Evolutionary conservation across 1,284 basidiomycete species (phyloP).

Genomic region (Wolfiporia cocos): DNA sequence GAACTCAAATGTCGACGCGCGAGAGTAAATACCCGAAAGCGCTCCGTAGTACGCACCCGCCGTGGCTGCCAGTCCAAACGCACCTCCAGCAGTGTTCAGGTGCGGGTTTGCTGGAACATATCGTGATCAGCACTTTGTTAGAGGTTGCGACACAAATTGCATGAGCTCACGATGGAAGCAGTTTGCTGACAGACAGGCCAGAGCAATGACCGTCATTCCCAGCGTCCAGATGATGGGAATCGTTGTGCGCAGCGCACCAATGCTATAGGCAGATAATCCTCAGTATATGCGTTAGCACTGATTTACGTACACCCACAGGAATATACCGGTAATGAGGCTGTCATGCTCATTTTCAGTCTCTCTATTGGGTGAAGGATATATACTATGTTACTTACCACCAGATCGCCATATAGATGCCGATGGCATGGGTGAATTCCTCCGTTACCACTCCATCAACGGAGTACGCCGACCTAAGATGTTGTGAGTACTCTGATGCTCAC

Average conservation of each 20-base stretch:
- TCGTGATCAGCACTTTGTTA: not conserved
- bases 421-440: constrained; percentile 7
- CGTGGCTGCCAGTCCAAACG: constrained; percentile 7
- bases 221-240: constrained; percentile 6
- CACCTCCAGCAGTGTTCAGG: constrained; percentile 7
- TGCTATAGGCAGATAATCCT: constrained; percentile 1
- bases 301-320: constrained; percentile 2
- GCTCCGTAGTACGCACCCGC: constrained; percentile 9
- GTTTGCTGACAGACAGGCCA: constrained; percentile 8
- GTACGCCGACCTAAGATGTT: constrained; percentile 2
- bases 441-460: constrained; percentile 6
- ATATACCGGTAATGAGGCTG: constrained; percentile 7
- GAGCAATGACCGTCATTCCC: constrained; percentile 7
- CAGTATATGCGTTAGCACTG: not conserved
- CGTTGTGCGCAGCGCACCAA: constrained; percentile 8
- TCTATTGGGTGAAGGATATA: too few species aligned
- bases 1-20: constrained; percentile 6
- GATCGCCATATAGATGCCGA: constrained; percentile 10
- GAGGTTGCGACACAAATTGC: not conserved
- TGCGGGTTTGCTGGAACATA: constrained; percentile 4
- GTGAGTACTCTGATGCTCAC: not conserved
- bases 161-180: constrained; percentile 7
- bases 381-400: constrained; percentile 7
- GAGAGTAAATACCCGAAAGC: constrained; percentile 6
- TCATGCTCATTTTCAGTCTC: too few species aligned